Evolutionary conservation across 1,284 basidiomycete species (phyloP), one percentile per base, ranked within the genome.

Genomic region (Abortiporus biennis): DNA sequence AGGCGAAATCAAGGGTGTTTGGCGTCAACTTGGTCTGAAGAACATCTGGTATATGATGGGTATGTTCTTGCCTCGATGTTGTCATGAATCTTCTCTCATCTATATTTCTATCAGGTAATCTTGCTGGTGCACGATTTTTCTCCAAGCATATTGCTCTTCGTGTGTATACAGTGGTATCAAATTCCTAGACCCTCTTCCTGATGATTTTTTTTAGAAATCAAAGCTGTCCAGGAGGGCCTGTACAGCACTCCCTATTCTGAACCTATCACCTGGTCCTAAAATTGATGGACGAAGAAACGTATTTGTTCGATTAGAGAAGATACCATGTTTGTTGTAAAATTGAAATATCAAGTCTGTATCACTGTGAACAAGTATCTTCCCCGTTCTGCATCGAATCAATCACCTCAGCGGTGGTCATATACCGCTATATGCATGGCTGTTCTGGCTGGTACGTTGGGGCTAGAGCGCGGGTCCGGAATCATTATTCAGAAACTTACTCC

Each of bases 131-230:
- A 42, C 65, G 80, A 2, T 75, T 78, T 58, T 66, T 77, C 51
- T 75, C 76, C 2, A 76, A 72, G 46, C 72, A 77, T 47, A 48
- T 84, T 17, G 78, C 79, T 0, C 60, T 82, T n/a, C 76, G 76
- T 77, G 51, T 57, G 75, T 68, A 20, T 17, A 19, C 43, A 41
- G 32, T 27, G 21, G 32, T 22, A 42, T 35, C 4, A 31, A 8
- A 5, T 35, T 17, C 41, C 3, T 6, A 27, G 12, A 3, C 19
- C 36, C 27, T 15, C 37, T 24, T n/a, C 24, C 29, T n/a, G n/a
- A 22, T 37, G 36, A 8, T 22, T 23, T 37, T 43, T 3, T 39
- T 20, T 49, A 76, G 74, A 77, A 57, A 79, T 82, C 54, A 74
- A 80, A 51, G 76, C 75, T 3, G 72, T 76, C 47, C 71, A 77